Percentiles rank a stretch among this genome's conserved stretches.
These are phyloP conservation scores for Aristolochia californica DNA, from an alignment of 164 flowering plant species.

Conservation along the genomic window DNA sequence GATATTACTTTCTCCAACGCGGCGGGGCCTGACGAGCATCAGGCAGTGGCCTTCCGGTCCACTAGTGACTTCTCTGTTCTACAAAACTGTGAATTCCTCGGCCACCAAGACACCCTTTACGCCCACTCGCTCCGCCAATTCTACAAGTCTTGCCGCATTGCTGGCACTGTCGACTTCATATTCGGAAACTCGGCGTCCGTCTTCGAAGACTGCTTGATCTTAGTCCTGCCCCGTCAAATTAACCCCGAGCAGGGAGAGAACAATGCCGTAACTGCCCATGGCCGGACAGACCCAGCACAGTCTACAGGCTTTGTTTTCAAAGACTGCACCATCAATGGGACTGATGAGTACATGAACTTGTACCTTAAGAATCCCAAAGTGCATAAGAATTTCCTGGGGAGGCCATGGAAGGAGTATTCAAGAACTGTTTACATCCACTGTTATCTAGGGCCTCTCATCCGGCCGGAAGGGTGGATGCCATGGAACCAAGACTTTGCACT, in stretches of 20 bases:
- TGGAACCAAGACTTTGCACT: constrained; percentile 65
- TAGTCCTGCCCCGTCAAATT: constrained; percentile 10
- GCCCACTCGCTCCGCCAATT: constrained; percentile 17
- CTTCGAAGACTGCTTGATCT: constrained; percentile 8
- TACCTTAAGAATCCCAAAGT: constrained; percentile 38
- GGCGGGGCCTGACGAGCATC: constrained; percentile 15
- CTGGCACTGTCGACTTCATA: constrained; percentile 14
- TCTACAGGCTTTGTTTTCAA: constrained; percentile 73
- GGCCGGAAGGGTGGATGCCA: constrained; percentile 67
- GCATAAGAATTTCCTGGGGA: constrained; percentile 64
- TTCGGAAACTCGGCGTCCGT: constrained; percentile 18
- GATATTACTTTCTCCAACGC: constrained; percentile 14
- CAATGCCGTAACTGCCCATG: constrained; percentile 18
- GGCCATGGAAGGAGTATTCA: constrained; percentile 91
- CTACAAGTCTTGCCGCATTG: constrained; percentile 11
- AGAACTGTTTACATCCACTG: constrained; percentile 63
- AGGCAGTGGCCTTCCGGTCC: constrained; percentile 16
- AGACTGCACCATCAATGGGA: constrained; percentile 59
- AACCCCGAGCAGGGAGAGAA: constrained; percentile 11
- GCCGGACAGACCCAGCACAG: constrained; percentile 72
- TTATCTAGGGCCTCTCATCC: constrained; percentile 31
- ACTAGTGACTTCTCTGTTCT: constrained; percentile 10
- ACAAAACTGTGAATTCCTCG: constrained; percentile 13
- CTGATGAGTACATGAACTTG: constrained; percentile 50
- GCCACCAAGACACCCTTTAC: constrained; percentile 18